Percentiles rank a stretch among this genome's conserved stretches.
Evolutionary conservation across 495 filamentous ascomycete genomes (phyloP).

Genomic region (Aspergillus nidulans): DNA sequence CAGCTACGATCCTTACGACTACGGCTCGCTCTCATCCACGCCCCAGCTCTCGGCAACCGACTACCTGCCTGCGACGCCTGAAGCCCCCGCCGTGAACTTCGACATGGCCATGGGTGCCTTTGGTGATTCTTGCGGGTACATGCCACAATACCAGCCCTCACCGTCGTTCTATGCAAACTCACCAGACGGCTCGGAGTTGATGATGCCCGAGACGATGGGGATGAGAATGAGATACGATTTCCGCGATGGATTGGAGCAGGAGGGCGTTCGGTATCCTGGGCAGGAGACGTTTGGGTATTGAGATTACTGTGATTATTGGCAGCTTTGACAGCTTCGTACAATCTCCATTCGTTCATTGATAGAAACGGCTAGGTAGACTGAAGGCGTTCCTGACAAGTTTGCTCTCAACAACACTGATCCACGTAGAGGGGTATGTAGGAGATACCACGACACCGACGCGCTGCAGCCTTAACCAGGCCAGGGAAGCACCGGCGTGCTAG

Average conservation of each 20-base stretch:
- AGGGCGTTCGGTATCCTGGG: background rate
- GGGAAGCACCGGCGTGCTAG: slow-evolving; percentile 16
- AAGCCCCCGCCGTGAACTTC: background rate
- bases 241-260: background rate
- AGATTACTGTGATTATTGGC: too few relatives aligned
- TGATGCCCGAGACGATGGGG: background rate
- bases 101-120: background rate
- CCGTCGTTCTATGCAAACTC: background rate
- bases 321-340: too few relatives aligned
- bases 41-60: slow-evolving; percentile 3
- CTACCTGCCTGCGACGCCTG: slow-evolving; percentile 5
- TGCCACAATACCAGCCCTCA: background rate
- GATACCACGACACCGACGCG: slow-evolving; percentile 5
- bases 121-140: background rate
- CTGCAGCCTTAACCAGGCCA: background rate
- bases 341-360: too few relatives aligned
- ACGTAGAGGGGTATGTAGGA: slow-evolving; percentile 10
- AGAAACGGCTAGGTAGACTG: background rate
- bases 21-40: slow-evolving; percentile 3
- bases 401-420: background rate
- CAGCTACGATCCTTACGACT: background rate
- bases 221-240: background rate
- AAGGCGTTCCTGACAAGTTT: background rate
- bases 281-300: background rate
- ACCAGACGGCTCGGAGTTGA: background rate